phyloP scores from a whole-genome alignment of 2,329 filamentous ascomycete genomes.

The Arthrobotrys musiformis region DNA sequence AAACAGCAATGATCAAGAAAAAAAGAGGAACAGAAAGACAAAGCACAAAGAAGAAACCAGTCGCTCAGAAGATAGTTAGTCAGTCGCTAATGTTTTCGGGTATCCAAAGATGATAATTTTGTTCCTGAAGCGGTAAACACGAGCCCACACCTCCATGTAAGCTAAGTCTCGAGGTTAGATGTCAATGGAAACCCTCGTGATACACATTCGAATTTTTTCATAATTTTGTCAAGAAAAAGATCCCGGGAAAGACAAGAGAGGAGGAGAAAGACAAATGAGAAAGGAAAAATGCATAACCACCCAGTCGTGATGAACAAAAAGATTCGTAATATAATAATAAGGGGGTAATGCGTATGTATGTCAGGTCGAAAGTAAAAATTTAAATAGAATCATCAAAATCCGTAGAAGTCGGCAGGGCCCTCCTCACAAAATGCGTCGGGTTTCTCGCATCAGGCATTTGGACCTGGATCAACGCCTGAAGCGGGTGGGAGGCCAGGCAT shows the following conservation, averaged over 20 bases:
- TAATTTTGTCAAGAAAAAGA: slow-evolving; percentile 6
- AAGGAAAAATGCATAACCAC: background rate
- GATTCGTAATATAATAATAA: slow-evolving; percentile 18
- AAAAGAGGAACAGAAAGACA: background rate
- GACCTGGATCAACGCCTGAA: slow-evolving; percentile 44
- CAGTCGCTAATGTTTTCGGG: slow-evolving; percentile 42
- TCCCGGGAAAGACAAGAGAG: background rate
- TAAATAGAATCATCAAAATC: background rate
- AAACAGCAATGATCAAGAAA: background rate
- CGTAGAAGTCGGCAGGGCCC: slow-evolving; percentile 21
- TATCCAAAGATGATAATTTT: slow-evolving; percentile 25
- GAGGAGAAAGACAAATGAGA: background rate
- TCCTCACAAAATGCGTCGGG: slow-evolving; percentile 40
- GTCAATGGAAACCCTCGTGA: background rate
- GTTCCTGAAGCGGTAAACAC: background rate
- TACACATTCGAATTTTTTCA: background rate
- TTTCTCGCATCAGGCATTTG: slow-evolving; percentile 45
- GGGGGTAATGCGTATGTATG: background rate
- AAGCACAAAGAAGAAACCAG: background rate
- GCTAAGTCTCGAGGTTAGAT: too few species aligned
- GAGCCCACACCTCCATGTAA: background rate
- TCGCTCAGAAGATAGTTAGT: background rate
- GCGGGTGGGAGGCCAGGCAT: slow-evolving; percentile 36
- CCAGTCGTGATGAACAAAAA: slow-evolving; percentile 3
- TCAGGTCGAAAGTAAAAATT: background rate